Conservation (phyloP, 1,139 yeast species). For the Blastobotrys petasosporus region DNA sequence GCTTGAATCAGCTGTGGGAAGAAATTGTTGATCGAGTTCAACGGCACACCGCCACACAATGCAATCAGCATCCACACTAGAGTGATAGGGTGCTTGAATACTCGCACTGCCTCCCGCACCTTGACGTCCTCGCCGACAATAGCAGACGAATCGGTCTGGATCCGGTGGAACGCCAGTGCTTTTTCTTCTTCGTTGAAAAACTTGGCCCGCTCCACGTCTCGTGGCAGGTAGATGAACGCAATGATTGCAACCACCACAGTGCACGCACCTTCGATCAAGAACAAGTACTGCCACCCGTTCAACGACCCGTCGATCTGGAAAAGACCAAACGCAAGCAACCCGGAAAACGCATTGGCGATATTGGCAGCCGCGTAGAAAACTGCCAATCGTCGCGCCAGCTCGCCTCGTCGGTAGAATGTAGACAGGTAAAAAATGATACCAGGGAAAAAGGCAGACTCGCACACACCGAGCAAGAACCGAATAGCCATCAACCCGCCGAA, state of each 20-base stretch:
- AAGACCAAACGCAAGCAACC: constrained; percentile 27
- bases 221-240: constrained; percentile 46
- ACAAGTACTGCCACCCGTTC: constrained; percentile 37
- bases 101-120: constrained; percentile 42
- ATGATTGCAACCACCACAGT: constrained; percentile 31
- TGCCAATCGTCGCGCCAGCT: constrained; percentile 47
- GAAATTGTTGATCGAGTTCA: constrained; percentile 46
- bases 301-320: constrained; percentile 32
- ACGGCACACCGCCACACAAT: constrained; percentile 44
- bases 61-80: constrained; percentile 45
- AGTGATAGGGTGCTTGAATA: constrained; percentile 48
- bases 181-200: constrained; percentile 37
- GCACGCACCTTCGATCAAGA: constrained; percentile 35
- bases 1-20: constrained; percentile 49
- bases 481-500: constrained; percentile 24
- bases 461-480: constrained; percentile 31
- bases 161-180: constrained; percentile 30
- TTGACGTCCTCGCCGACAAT: constrained; percentile 42
- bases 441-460: constrained; percentile 28
- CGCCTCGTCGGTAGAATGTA: constrained; percentile 31
- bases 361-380: constrained; percentile 45
- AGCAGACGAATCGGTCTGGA: constrained; percentile 43
- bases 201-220: constrained; percentile 47
- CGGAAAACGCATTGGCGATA: constrained; percentile 34
- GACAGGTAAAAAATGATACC: constrained; percentile 32